Conservation (phyloP, 2,329 filamentous ascomycete species). For the Chrysoporthe austroafricana region DNA sequence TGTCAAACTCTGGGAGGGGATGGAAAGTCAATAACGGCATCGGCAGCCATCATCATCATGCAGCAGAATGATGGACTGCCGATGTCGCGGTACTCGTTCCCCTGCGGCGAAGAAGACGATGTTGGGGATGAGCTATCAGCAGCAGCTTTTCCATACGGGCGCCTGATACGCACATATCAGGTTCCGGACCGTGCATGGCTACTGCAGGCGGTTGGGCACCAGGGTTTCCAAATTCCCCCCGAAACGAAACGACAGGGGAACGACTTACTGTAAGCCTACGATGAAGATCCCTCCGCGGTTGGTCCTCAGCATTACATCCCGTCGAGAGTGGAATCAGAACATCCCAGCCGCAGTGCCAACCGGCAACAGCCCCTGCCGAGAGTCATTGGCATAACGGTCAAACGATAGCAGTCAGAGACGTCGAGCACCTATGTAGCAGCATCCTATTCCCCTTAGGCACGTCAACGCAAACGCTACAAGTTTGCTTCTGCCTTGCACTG, state of each 20-base stretch:
- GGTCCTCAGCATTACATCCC: not conserved
- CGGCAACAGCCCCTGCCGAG: conserved; percentile 17
- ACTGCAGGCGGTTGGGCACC: conserved; percentile 15
- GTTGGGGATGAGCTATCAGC: not conserved
- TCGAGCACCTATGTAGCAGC: not conserved
- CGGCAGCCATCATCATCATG: conserved; percentile 9
- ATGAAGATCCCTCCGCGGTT: conserved; percentile 17
- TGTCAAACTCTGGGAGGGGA: conserved; percentile 19
- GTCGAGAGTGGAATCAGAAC: not conserved
- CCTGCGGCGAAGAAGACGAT: not conserved
- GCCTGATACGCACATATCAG: conserved; percentile 18
- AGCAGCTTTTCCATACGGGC: not conserved
- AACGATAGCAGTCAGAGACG: conserved; percentile 21
- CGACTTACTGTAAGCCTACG: conserved; percentile 1
- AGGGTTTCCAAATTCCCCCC: conserved; percentile 14
- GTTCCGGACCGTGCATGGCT: conserved; percentile 20
- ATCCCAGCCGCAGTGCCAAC: conserved; percentile 11
- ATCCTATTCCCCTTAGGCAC: not conserved
- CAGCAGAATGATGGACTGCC: not conserved
- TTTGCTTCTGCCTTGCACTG: not conserved
- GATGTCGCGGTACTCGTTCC: not conserved
- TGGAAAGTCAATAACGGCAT: conserved; percentile 7
- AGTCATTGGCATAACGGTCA: conserved; percentile 23
- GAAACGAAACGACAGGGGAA: conserved; percentile 25
- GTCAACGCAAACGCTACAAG: not conserved